Evolutionary conservation across 176 grass and related monocot genomes (phyloP).

Genomic region (Avena insularis): DNA sequence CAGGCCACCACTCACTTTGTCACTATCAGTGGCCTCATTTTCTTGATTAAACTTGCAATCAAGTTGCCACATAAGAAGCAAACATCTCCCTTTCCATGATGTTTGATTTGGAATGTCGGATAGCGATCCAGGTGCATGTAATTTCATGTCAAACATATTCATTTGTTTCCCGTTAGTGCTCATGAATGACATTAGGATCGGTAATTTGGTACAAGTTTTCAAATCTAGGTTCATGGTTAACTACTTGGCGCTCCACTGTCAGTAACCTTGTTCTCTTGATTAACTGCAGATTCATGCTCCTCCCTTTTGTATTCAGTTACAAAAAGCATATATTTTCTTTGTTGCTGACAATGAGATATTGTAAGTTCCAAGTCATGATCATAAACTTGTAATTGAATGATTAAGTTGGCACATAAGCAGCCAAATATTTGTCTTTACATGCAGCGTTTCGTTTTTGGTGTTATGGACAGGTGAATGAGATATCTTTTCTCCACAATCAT

Average conservation of each 20-base stretch:
- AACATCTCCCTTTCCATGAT: slow-evolving; percentile 11
- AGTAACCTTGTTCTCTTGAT: slow-evolving; percentile 8
- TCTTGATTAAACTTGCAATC: slow-evolving; percentile 21
- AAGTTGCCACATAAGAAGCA: slow-evolving; percentile 23
- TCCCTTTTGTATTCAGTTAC: neutral
- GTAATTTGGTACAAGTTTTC: neutral
- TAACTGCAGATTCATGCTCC: slow-evolving; percentile 26
- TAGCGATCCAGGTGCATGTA: slow-evolving; percentile 8
- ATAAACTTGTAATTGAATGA: neutral
- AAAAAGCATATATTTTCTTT: neutral
- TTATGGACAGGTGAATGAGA: neutral
- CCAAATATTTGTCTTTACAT: neutral
- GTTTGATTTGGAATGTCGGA: neutral
- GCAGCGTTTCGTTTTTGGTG: neutral
- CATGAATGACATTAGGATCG: slow-evolving; percentile 8
- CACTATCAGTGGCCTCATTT: neutral
- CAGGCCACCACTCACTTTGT: neutral
- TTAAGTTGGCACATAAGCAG: slow-evolving; percentile 25
- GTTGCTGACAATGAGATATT: neutral
- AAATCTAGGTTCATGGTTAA: slow-evolving; percentile 19
- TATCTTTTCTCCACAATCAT: slow-evolving; percentile 2
- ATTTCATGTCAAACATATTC: slow-evolving; percentile 9
- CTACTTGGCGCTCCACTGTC: neutral
- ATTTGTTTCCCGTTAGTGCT: neutral
- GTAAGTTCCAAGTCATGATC: neutral